Evolutionary conservation across 2,329 filamentous ascomycete genomes (phyloP).

Genomic region (Fusarium nurragi): DNA sequence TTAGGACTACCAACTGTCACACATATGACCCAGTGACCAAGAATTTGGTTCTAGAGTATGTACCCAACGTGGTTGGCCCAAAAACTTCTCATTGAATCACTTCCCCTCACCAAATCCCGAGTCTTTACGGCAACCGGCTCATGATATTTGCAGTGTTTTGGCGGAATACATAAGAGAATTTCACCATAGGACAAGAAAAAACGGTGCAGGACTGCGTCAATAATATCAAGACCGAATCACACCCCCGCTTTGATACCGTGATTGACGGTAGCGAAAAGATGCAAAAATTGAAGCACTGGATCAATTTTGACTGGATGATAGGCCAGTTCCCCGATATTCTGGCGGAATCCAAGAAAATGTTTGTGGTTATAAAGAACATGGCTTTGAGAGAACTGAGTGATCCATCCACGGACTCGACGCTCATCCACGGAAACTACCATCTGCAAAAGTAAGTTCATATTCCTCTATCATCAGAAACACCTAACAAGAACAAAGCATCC

Average conservation of each 20-base stretch:
- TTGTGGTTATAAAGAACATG: background rate
- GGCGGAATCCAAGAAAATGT: background rate
- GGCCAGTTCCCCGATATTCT: background rate
- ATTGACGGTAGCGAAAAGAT: background rate
- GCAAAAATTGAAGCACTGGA: background rate
- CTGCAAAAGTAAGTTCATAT: background rate
- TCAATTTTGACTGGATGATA: conserved; percentile 12
- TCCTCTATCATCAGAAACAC: fast-evolving
- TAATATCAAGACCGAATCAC: too few relatives aligned
- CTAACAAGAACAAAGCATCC: background rate
- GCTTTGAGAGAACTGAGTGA: background rate
- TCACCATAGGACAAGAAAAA: background rate
- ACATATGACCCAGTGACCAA: background rate
- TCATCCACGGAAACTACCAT: conserved; percentile 6
- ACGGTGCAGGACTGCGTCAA: background rate
- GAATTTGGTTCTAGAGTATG: background rate
- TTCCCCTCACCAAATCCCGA: background rate
- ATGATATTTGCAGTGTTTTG: background rate
- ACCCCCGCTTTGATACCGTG: background rate
- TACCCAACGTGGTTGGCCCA: background rate
- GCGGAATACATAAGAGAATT: background rate
- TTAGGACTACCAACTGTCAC: background rate
- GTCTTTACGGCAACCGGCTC: background rate
- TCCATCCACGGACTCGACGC: background rate
- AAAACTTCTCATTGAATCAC: background rate